phyloP scores from a whole-genome alignment of 2,329 filamentous ascomycete genomes.

The Neofusicoccum umdonicola region DNA sequence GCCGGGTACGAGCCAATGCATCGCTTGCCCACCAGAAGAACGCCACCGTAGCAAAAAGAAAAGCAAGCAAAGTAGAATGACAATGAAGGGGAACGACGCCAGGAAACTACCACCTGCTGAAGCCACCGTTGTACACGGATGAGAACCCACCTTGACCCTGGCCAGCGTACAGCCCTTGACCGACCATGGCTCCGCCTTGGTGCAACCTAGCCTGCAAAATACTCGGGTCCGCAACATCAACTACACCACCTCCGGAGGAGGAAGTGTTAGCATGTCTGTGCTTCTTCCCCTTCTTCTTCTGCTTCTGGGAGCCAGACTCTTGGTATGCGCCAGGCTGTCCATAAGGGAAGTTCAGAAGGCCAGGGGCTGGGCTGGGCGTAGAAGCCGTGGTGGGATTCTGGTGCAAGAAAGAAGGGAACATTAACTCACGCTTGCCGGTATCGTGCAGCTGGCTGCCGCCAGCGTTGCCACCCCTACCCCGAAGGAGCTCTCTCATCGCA shows the following conservation, averaged over 20 bases:
- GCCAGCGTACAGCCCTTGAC: constrained; percentile 86
- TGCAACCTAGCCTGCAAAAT: constrained; percentile 98
- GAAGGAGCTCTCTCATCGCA: constrained; percentile 78
- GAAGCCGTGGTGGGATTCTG: constrained; percentile 82
- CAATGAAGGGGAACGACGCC: constrained; percentile 25
- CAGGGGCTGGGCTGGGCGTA: constrained; percentile 83
- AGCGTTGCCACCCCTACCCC: constrained; percentile 57
- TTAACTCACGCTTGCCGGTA: constrained; percentile 96
- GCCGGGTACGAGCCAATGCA: constrained; percentile 38
- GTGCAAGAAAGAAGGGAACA: constrained; percentile 88
- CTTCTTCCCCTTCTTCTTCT: constrained; percentile 99
- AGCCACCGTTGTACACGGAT: constrained; percentile 63
- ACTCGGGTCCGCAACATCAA: constrained; percentile 99
- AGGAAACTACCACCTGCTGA: constrained; percentile 37
- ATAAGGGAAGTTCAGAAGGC: constrained; percentile 89
- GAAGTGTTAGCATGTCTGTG: constrained; percentile 99
- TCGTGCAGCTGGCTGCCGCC: constrained; percentile 73
- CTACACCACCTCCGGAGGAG: constrained; percentile 98
- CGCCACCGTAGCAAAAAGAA: constrained; percentile 35
- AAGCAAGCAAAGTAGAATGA: constrained; percentile 25
- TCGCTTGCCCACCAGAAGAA: constrained; percentile 32
- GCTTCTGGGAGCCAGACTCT: constrained; percentile 85
- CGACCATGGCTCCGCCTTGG: constrained; percentile 76
- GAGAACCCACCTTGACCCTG: constrained; percentile 93
- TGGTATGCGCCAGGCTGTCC: constrained; percentile 83